A percentile compares a stretch with the other conserved stretches of the same genome.
Evolutionary conservation across 2,329 filamentous ascomycete species (phyloP).

Genomic region (Ceratocystis variospora): DNA sequence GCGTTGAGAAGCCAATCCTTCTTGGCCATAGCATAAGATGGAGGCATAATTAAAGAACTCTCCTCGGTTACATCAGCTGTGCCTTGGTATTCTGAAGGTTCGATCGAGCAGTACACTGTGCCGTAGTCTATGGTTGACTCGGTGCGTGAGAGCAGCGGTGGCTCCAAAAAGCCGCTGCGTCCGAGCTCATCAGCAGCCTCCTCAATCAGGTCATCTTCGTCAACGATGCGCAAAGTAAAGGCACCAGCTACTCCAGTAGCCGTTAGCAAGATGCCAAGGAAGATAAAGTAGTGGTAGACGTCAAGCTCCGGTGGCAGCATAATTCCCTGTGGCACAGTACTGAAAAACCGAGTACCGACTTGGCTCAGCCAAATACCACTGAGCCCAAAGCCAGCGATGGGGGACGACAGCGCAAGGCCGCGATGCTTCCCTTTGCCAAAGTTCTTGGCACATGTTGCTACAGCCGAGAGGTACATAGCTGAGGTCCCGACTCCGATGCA

Average conservation of each 20-base stretch:
- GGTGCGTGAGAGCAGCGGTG: conserved; percentile 49
- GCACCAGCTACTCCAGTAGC: conserved; percentile 58
- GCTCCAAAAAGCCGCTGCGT: conserved; percentile 66
- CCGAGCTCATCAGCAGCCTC: conserved; percentile 85
- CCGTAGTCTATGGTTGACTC: conserved; percentile 46
- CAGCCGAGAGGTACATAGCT: conserved; percentile 74
- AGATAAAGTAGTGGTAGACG: conserved; percentile 80
- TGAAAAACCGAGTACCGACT: conserved; percentile 64
- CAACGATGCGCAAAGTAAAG: conserved; percentile 62
- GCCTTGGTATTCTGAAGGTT: background rate
- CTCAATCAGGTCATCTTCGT: conserved; percentile 77
- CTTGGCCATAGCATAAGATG: background rate
- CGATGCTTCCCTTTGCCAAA: conserved; percentile 81
- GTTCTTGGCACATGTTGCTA: conserved; percentile 97
- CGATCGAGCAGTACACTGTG: conserved; percentile 33
- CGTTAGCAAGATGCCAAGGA: conserved; percentile 60
- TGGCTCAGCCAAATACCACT: conserved; percentile 96
- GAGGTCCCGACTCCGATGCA: conserved; percentile 72
- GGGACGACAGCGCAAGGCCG: conserved; percentile 75
- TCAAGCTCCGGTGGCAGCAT: conserved; percentile 42
- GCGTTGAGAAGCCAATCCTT: conserved; percentile 87
- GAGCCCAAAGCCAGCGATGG: conserved; percentile 83
- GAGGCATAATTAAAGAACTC: conserved; percentile 19
- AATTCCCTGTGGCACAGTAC: conserved; percentile 51
- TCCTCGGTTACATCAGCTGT: conserved; percentile 28